Percentiles rank a stretch among this genome's conserved stretches.
Conservation (phyloP, 2,329 filamentous ascomycete species). For the Pseudopyricularia javanii region DNA sequence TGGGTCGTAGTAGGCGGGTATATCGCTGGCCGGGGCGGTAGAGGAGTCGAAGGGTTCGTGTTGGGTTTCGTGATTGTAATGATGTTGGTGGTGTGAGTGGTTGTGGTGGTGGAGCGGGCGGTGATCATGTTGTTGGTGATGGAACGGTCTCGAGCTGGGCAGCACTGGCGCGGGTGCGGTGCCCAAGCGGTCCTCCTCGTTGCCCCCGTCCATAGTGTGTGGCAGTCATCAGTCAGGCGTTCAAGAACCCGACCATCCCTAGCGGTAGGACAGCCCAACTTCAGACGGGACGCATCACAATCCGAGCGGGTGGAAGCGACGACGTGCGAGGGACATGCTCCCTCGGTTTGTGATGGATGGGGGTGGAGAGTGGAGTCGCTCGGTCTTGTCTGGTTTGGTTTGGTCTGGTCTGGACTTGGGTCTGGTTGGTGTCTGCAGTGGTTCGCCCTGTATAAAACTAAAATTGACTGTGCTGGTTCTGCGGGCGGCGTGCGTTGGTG, state of each 20-base stretch:
- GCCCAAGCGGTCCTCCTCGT: constrained; percentile 25
- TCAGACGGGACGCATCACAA: background rate
- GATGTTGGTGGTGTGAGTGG: constrained; percentile 3
- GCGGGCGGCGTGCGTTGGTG: too few relatives aligned
- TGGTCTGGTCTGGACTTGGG: background rate
- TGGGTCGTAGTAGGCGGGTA: background rate
- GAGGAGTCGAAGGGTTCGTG: background rate
- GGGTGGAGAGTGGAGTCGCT: background rate
- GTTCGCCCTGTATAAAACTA: too few relatives aligned
- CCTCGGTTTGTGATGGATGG: background rate
- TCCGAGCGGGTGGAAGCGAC: background rate
- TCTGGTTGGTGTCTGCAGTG: too few relatives aligned
- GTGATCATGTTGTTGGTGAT: constrained; percentile 13
- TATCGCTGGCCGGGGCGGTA: background rate
- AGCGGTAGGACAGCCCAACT: constrained; percentile 1
- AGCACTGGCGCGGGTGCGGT: constrained; percentile 18
- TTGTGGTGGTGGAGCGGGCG: constrained; percentile 10
- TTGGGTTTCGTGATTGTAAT: background rate
- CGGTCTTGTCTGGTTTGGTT: background rate
- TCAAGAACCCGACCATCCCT: background rate
- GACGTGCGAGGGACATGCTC: background rate
- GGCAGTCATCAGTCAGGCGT: constrained; percentile 19
- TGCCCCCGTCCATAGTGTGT: constrained; percentile 32
- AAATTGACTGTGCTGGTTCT: too few relatives aligned
- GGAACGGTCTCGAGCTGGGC: constrained; percentile 1